phyloP scores from a whole-genome alignment of 2,329 filamentous ascomycete genomes.

The Penicillium sp. region DNA sequence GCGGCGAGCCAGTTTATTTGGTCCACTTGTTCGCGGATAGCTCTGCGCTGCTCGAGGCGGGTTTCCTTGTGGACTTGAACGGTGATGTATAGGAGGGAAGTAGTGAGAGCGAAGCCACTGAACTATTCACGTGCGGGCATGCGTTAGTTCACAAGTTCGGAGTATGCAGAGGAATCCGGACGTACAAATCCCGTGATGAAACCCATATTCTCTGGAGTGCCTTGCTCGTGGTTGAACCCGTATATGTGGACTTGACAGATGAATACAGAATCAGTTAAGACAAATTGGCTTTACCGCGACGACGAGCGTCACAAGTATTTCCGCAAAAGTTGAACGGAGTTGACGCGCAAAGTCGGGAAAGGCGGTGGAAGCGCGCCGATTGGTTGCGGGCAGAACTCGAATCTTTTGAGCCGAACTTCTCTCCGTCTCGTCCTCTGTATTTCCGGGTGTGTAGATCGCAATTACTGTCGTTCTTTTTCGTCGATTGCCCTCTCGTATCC shows the following conservation, averaged over 20 bases:
- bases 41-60: slow-evolving; percentile 48
- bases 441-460: background rate
- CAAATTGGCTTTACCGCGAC: background rate
- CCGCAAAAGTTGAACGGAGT: slow-evolving; percentile 1
- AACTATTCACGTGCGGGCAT: slow-evolving; percentile 47
- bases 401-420: slow-evolving; percentile 27
- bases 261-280: background rate
- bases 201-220: slow-evolving; percentile 51
- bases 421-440: background rate
- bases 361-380: slow-evolving; percentile 33
- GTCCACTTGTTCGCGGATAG: slow-evolving; percentile 44
- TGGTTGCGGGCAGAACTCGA: slow-evolving; percentile 30
- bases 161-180: slow-evolving; percentile 11
- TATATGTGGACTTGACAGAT: background rate
- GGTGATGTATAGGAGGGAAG: slow-evolving; percentile 67
- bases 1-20: slow-evolving; percentile 40
- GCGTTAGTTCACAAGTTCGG: slow-evolving; percentile 4
- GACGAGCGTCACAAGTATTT: background rate
- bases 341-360: slow-evolving; percentile 19
- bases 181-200: slow-evolving; percentile 71
- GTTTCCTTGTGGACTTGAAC: slow-evolving; percentile 65
- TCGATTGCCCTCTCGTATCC: background rate
- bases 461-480: background rate
- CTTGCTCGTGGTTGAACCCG: background rate
- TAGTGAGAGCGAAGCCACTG: slow-evolving; percentile 70